phyloP scores from a whole-genome alignment of 108 stramenopile genomes.

The Aurantiochytrium sp. region DNA sequence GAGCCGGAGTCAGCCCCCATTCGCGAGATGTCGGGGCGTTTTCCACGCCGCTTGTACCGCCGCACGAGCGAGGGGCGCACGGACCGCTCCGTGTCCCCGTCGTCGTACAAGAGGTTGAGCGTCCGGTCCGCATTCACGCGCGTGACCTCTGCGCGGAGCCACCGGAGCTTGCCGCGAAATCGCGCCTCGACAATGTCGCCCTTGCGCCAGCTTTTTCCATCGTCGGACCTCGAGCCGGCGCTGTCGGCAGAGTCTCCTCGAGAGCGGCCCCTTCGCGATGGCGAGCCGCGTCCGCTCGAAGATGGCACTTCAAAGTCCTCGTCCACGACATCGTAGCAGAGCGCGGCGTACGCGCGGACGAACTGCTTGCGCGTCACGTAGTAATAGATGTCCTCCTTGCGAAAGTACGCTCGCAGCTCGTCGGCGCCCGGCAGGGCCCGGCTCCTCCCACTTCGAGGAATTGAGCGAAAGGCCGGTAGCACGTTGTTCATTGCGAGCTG shows the following conservation, averaged over 20 bases:
- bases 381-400: not conserved
- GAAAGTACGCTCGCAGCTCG: not conserved
- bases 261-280: too few relatives aligned
- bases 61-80: not conserved
- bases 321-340: not conserved
- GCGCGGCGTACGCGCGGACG: not conserved
- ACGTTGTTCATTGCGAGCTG: not conserved
- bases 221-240: too few relatives aligned
- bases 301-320: not conserved
- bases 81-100: slow-evolving; percentile 31
- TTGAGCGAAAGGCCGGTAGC: not conserved
- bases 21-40: not conserved
- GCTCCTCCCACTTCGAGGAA: slow-evolving; percentile 7
- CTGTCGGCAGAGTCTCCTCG: too few relatives aligned
- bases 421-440: not conserved
- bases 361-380: not conserved
- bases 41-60: not conserved
- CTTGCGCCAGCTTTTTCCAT: not conserved
- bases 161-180: not conserved
- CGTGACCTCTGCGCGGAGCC: not conserved
- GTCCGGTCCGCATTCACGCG: slow-evolving; percentile 26
- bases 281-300: too few relatives aligned
- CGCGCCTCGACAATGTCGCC: slow-evolving; percentile 33
- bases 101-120: slow-evolving; percentile 32
- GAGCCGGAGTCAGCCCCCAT: not conserved